Evolutionary conservation across 1,284 basidiomycete species (phyloP).

Genomic region (Moesziomyces sp.): DNA sequence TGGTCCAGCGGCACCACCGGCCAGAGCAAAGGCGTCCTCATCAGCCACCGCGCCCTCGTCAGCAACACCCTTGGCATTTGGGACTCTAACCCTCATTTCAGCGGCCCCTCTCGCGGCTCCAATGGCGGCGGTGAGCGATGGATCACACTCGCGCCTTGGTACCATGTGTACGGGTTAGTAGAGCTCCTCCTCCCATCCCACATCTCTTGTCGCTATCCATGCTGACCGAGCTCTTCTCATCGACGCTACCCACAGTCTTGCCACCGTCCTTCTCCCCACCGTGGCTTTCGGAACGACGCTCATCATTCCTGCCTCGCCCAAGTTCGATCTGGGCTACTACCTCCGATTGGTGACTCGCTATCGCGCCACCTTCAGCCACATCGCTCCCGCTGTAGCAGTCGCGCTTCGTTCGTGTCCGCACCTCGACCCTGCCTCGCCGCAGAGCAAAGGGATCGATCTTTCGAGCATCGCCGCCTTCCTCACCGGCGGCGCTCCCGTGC

Average conservation of each 20-base stretch:
- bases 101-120: slow-evolving; percentile 20
- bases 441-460: slow-evolving; percentile 60
- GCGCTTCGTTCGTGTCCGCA: slow-evolving; percentile 67
- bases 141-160: slow-evolving; percentile 68
- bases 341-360: slow-evolving; percentile 64
- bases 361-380: slow-evolving; percentile 67
- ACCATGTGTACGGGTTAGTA: slow-evolving; percentile 62
- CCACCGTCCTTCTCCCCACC: slow-evolving; percentile 61
- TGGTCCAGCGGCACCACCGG: slow-evolving; percentile 69
- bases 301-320: slow-evolving; percentile 56
- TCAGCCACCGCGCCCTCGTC: slow-evolving; percentile 64
- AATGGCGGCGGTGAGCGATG: slow-evolving; percentile 57
- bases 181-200: not conserved
- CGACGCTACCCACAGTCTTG: slow-evolving; percentile 28
- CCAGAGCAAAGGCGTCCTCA: slow-evolving; percentile 68
- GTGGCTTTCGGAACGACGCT: slow-evolving; percentile 67
- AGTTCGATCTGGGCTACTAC: slow-evolving; percentile 67
- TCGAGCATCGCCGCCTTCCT: slow-evolving; percentile 65
- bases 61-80: slow-evolving; percentile 62
- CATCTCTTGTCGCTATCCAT: not conserved
- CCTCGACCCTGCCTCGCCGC: slow-evolving; percentile 21
- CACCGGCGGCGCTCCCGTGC: slow-evolving; percentile 68
- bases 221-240: not conserved
- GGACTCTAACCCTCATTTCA: slow-evolving; percentile 46
- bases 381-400: slow-evolving; percentile 69